Evolutionary conservation across 768 basidiomycete genomes (phyloP), one percentile per base, ranked within the genome.

Genomic region (Lentinula sp.): DNA sequence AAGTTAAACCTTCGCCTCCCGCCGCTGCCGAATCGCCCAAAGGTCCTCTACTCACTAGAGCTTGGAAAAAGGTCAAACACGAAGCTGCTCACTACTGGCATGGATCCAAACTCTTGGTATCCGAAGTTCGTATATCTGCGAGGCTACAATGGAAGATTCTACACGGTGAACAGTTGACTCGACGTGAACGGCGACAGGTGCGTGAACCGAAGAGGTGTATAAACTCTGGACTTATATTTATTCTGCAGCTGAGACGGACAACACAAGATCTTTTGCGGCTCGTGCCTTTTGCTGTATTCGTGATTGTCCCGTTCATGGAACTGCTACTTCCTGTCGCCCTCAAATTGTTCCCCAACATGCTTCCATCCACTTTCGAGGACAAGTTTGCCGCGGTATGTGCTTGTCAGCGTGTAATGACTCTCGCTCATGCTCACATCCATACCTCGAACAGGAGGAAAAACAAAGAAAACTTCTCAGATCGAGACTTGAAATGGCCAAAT

Each of bases 301-400:
- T 98, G 64, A 80, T 97, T 67, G 93, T 99, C 2, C 97, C 97
- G 1, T 98, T 98, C 81, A 98, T 98, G 96, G 97, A 98, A 71
- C 72, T 99, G 16, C 80, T 99, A 4, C 84, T 99, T 2, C 97
- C 97, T 2, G 93, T 99, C 43, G 95, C 95, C 0, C 81, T 99
- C 65, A 97, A 96, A 73, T 75, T 99, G 48, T 99, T 99, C 83
- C 97, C 97, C 13, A 98, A 91, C 73, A 98, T 98, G 94, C 84
- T 99, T 5, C 97, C 97, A 0, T 95, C 93, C 0, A 99, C 97
- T 0, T 98, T 99, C 64, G 95, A 98, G 71, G 96, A 98, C 78
- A 95, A 96, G 73, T 97, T 88, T 68, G 88, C 94, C 45, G 93
- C 93, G 57, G 95, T 92, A 66, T 62, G 73, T 45, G n/a, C 11